These are phyloP conservation scores for Blastobotrys ciferrii DNA, from an alignment of 1,139 yeast species.

Conservation along the genomic window DNA sequence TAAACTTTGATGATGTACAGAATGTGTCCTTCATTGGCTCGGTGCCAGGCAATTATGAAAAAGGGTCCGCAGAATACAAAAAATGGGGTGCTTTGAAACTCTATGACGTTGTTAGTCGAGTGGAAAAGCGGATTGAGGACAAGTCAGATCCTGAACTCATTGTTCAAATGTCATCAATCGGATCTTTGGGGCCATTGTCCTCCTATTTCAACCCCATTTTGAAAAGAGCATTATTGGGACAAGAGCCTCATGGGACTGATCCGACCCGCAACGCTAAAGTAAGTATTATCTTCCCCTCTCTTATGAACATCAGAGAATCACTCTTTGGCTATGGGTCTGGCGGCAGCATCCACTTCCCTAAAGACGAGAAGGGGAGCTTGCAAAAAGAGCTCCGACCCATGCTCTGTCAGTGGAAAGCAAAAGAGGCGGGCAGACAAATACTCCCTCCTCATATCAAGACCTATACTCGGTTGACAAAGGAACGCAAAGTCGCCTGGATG, in stretches of 20 bases:
- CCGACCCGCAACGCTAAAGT: slow-evolving; percentile 9
- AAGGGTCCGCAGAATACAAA: slow-evolving; percentile 16
- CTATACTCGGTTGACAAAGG: slow-evolving; percentile 26
- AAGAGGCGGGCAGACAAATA: slow-evolving; percentile 31
- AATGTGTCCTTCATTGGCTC: slow-evolving; percentile 34
- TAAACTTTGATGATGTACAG: slow-evolving; percentile 30
- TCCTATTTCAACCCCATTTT: slow-evolving; percentile 26
- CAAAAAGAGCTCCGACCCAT: slow-evolving; percentile 27
- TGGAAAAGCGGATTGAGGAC: slow-evolving; percentile 5
- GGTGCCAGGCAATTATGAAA: slow-evolving; percentile 33
- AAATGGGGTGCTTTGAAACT: slow-evolving; percentile 31
- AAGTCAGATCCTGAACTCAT: slow-evolving; percentile 21
- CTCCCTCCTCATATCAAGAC: slow-evolving; percentile 41
- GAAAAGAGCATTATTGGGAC: slow-evolving; percentile 24
- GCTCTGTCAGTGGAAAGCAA: slow-evolving; percentile 32
- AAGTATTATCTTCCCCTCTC: slow-evolving; percentile 35
- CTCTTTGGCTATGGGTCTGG: slow-evolving; percentile 36
- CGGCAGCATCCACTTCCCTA: slow-evolving; percentile 31
- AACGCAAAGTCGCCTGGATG: slow-evolving; percentile 30
- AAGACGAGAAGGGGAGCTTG: slow-evolving; percentile 26
- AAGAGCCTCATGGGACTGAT: slow-evolving; percentile 9
- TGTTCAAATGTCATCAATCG: slow-evolving; percentile 36
- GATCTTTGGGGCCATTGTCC: slow-evolving; percentile 28
- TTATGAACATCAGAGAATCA: slow-evolving; percentile 30
- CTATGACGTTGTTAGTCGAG: slow-evolving; percentile 20